These are phyloP conservation scores for Acacia crassicarpa DNA, from an alignment of 306 rosid genomes.

Conservation along the genomic window DNA sequence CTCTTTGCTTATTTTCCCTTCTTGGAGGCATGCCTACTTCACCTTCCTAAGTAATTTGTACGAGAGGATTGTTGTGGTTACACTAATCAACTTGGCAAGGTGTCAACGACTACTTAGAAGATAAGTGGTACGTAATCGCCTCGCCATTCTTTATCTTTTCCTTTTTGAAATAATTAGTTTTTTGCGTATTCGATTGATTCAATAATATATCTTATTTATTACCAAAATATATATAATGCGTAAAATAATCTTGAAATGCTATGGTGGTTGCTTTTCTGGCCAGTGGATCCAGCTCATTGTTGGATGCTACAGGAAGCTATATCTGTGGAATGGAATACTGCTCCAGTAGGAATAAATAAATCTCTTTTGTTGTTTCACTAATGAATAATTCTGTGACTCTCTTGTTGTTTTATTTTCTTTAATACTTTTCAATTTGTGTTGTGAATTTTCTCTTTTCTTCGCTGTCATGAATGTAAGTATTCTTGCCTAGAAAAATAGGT, in stretches of 20 bases:
- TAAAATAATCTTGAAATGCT: too few relatives aligned
- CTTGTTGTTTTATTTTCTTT: too few relatives aligned
- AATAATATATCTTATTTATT: not conserved
- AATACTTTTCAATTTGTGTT: too few relatives aligned
- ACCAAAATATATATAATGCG: too few relatives aligned
- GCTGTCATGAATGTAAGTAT: too few relatives aligned
- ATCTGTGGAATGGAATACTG: not conserved
- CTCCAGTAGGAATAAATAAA: not conserved
- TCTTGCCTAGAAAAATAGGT: too few relatives aligned
- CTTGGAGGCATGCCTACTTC: conserved; percentile 7
- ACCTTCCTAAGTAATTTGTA: not conserved
- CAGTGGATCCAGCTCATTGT: not conserved
- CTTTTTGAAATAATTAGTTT: too few relatives aligned
- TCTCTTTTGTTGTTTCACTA: too few relatives aligned
- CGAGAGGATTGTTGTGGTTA: not conserved
- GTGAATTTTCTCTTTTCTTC: too few relatives aligned
- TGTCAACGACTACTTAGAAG: not conserved
- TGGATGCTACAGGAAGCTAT: not conserved
- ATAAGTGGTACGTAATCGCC: not conserved
- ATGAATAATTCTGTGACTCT: too few relatives aligned
- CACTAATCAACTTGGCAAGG: not conserved
- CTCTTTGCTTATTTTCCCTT: not conserved
- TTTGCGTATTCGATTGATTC: too few relatives aligned
- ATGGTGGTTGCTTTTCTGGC: not conserved
- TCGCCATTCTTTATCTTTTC: not conserved